phyloP scores from a whole-genome alignment of 2,329 filamentous ascomycete species.

The Blastomyces gilchristii region DNA sequence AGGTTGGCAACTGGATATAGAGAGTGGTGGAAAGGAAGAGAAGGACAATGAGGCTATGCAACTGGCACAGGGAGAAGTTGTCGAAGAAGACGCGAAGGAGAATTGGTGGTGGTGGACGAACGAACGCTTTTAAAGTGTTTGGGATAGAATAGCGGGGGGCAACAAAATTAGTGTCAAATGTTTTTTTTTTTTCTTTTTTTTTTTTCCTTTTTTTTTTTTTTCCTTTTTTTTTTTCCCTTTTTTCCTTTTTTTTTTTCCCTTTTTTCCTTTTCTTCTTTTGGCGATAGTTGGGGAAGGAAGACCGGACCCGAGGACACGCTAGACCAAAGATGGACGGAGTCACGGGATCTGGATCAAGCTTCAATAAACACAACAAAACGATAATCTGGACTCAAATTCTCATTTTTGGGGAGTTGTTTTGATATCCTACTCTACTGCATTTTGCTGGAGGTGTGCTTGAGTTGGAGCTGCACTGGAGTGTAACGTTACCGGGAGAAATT shows the following conservation, averaged over 20 bases:
- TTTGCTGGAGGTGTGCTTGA: background rate
- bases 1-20: constrained; percentile 9
- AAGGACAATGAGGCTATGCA: background rate
- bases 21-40: constrained; percentile 7
- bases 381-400: too few relatives aligned
- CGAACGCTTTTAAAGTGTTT: background rate
- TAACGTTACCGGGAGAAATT: background rate
- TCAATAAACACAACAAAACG: too few relatives aligned
- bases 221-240: background rate
- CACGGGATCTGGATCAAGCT: background rate
- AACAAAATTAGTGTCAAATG: background rate
- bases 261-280: background rate
- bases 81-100: constrained; percentile 2
- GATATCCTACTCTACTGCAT: background rate
- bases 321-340: background rate
- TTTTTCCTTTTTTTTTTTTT: background rate
- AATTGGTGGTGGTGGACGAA: background rate
- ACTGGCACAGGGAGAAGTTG: background rate
- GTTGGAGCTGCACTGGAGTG: background rate
- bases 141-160: background rate
- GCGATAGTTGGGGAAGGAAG: background rate
- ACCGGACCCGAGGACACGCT: background rate
- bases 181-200: background rate
- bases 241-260: background rate
- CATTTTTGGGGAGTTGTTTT: background rate